Conservation (phyloP, 768 basidiomycete genomes). For the Inosperma sp. region DNA sequence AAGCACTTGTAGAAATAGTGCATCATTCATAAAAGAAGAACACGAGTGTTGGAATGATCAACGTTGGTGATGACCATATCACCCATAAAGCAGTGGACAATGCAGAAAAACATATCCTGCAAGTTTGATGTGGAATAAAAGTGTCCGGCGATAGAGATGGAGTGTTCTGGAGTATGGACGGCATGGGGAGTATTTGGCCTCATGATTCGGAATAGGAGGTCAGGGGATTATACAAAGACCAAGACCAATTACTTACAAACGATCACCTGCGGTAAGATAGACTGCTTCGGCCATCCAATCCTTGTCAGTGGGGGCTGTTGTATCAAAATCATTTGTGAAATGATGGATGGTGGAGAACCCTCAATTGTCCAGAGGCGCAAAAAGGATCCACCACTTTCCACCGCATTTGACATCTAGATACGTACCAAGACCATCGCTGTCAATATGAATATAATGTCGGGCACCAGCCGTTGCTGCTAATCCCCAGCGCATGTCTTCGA, state of each 20-base stretch:
- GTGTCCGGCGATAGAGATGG: not conserved
- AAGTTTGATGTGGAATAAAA: constrained; percentile 3
- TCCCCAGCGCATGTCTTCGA: constrained; percentile 14
- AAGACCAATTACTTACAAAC: not conserved
- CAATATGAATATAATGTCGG: constrained; percentile 15
- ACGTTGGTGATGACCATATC: not conserved
- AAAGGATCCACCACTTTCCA: constrained; percentile 7
- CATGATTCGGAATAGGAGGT: not conserved
- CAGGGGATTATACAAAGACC: not conserved
- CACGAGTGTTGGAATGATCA: rapidly evolving
- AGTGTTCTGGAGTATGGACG: not conserved
- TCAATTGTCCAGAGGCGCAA: not conserved
- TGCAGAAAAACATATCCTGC: not conserved
- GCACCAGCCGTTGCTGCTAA: constrained; percentile 12
- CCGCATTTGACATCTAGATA: constrained; percentile 11
- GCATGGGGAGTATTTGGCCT: not conserved
- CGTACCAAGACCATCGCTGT: constrained; percentile 16
- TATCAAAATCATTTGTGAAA: not conserved
- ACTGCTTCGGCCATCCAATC: not conserved
- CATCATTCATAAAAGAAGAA: not conserved
- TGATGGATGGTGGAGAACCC: not conserved
- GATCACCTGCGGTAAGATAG: not conserved
- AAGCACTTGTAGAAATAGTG: not conserved
- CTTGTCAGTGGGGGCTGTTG: not conserved
- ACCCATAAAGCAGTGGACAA: not conserved